phyloP scores from a whole-genome alignment of 2,329 filamentous ascomycete species.

The Anisogramma anomala region DNA sequence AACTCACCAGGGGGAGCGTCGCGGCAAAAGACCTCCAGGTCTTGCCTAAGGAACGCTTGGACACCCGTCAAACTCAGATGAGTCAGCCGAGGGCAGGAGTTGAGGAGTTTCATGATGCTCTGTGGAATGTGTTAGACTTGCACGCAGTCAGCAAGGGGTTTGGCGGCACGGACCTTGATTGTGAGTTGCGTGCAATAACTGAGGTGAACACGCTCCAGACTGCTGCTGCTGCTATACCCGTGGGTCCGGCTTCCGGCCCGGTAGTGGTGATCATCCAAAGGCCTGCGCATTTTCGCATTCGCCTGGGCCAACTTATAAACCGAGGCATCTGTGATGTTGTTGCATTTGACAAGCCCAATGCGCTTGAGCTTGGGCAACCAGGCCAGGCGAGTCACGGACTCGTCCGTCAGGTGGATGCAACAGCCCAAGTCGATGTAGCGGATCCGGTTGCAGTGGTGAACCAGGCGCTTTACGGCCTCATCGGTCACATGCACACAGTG shows the following conservation, averaged over 20 bases:
- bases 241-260: constrained; percentile 38
- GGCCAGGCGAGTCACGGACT: constrained; percentile 73
- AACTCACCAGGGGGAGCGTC: constrained; percentile 61
- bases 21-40: constrained; percentile 76
- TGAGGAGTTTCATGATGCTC: constrained; percentile 83
- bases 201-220: constrained; percentile 85
- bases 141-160: background rate
- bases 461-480: constrained; percentile 70
- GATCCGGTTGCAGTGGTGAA: constrained; percentile 81
- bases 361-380: constrained; percentile 84
- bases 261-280: too few species aligned
- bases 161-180: constrained; percentile 49
- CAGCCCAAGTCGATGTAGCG: constrained; percentile 97
- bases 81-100: constrained; percentile 82
- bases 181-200: constrained; percentile 87
- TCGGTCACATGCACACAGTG: constrained; percentile 91
- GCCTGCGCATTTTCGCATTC: constrained; percentile 40
- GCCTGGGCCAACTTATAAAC: constrained; percentile 73
- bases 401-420: constrained; percentile 77
- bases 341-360: constrained; percentile 91
- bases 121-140: constrained; percentile 31
- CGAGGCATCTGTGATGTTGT: constrained; percentile 77
- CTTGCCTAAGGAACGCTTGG: constrained; percentile 74
- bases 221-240: constrained; percentile 46
- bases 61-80: constrained; percentile 93